phyloP scores from a whole-genome alignment of 805 yeast species.

The Candida coquimbonensis region DNA sequence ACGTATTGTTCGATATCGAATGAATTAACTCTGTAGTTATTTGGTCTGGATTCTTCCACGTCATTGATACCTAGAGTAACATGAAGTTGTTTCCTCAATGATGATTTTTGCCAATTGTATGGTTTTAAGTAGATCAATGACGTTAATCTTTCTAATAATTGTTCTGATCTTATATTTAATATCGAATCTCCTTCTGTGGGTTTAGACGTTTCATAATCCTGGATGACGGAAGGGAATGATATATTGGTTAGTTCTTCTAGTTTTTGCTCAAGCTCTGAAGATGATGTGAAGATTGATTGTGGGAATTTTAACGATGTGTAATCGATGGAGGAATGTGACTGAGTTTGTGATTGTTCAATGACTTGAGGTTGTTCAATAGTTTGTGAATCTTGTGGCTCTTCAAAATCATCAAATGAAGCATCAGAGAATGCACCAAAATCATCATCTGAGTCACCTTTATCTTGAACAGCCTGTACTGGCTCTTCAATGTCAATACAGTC shows the following conservation, averaged over 20 bases:
- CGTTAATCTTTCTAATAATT: constrained; percentile 41
- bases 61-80: constrained; percentile 68
- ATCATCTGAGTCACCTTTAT: constrained; percentile 19
- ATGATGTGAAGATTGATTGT: constrained; percentile 10
- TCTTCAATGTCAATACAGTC: background rate
- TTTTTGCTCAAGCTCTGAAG: constrained; percentile 4
- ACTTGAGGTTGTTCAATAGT: background rate
- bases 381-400: constrained; percentile 11
- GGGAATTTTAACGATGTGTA: constrained; percentile 6
- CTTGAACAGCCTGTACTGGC: background rate
- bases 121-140: constrained; percentile 44
- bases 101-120: constrained; percentile 63
- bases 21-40: constrained; percentile 15
- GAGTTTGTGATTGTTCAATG: too few relatives aligned
- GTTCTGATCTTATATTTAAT: constrained; percentile 29
- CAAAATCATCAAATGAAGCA: constrained; percentile 29
- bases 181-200: constrained; percentile 6
- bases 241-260: constrained; percentile 4
- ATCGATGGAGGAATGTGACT: background rate
- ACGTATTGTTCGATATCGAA: constrained; percentile 17
- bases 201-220: background rate
- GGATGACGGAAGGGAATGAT: constrained; percentile 8
- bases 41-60: constrained; percentile 31
- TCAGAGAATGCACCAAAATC: constrained; percentile 29
- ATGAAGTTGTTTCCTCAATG: constrained; percentile 55